Evolutionary conservation across 1,139 yeast genomes (phyloP), one percentile per base, ranked within the genome.

Genomic region (Candida sojae): DNA sequence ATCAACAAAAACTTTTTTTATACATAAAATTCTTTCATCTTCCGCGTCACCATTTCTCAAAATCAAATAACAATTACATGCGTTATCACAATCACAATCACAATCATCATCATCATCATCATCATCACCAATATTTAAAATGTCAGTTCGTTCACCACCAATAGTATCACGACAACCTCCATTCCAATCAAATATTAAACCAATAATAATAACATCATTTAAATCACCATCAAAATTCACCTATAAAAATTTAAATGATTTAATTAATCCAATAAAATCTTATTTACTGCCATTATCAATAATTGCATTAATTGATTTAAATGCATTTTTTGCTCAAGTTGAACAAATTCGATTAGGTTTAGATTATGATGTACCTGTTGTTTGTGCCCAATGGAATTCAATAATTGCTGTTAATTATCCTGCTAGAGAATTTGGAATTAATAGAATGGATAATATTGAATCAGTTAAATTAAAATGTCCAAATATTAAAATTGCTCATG

Each of bases 311-410:
- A 79, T 93, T 35, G 99, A 93, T 67, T 79, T 90, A 56, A 96
- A 93, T 68, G 97, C 98, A 11, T 93, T 92, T 66, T 93, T 88
- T 67, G 96, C 99, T 0, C 99, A 93, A 61, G 95, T 88, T 34
- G 98, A 93, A 59, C 95, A 88, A 58, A 73, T 88, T 6, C 69
- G 97, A 40, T 73, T 90, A 25, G 85, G 85, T 0, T 68, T 86
- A 10, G 67, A 83, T 0, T 72, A 72, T 1, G 81, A 83, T 1
- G 92, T 84, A 51, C 98, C 99, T 0, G 87, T 93, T 2, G 97
- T 92, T 0, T 92, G 98, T 64, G 90, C 90, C 4, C 99, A 93
- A 60, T 93, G 99, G 99, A 77, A 79, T 47, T 77, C 92, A 0
- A 70, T 93, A 5, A 92, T 93, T 49, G 99, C 99, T 0, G 96